A percentile compares a stretch with the other conserved stretches of the same genome.
Evolutionary conservation across 2,329 filamentous ascomycete species (phyloP).

Genomic region (Sphaceloma murrayae): DNA sequence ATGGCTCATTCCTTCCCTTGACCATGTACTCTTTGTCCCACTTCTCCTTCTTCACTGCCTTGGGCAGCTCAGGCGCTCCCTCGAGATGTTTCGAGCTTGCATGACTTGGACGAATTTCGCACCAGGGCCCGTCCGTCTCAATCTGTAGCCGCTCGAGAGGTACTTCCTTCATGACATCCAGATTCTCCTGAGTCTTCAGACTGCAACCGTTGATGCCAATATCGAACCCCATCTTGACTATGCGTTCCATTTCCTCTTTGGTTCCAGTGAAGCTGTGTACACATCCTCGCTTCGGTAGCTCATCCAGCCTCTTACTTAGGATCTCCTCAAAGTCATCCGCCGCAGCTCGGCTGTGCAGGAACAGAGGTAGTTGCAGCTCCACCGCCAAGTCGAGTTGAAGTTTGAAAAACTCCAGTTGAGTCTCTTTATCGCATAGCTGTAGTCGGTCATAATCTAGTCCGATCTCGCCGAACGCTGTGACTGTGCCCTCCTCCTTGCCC

Average conservation of each 20-base stretch:
- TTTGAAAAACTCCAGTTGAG: constrained; percentile 77
- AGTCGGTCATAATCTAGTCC: constrained; percentile 93
- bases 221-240: constrained; percentile 73
- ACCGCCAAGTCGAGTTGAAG: constrained; percentile 71
- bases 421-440: constrained; percentile 65
- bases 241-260: constrained; percentile 67
- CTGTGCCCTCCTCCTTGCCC: constrained; percentile 49
- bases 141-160: constrained; percentile 76
- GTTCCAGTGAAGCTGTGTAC: constrained; percentile 96
- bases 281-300: constrained; percentile 59
- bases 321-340: constrained; percentile 72
- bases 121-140: constrained; percentile 96
- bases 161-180: constrained; percentile 71
- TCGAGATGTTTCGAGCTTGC: constrained; percentile 67
- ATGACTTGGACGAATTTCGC: constrained; percentile 83
- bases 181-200: constrained; percentile 87
- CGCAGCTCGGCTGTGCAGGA: constrained; percentile 83
- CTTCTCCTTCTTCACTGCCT: constrained; percentile 89
- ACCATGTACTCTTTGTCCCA: constrained; percentile 82
- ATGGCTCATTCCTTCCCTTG: constrained; percentile 91
- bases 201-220: constrained; percentile 96
- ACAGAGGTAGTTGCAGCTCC: constrained; percentile 71
- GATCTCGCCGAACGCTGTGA: constrained; percentile 83
- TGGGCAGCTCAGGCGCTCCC: constrained; percentile 62
- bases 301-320: constrained; percentile 43